These are phyloP conservation scores for Solanum corneliomulleri DNA, from an alignment of 257 asterid genomes.

Conservation along the genomic window DNA sequence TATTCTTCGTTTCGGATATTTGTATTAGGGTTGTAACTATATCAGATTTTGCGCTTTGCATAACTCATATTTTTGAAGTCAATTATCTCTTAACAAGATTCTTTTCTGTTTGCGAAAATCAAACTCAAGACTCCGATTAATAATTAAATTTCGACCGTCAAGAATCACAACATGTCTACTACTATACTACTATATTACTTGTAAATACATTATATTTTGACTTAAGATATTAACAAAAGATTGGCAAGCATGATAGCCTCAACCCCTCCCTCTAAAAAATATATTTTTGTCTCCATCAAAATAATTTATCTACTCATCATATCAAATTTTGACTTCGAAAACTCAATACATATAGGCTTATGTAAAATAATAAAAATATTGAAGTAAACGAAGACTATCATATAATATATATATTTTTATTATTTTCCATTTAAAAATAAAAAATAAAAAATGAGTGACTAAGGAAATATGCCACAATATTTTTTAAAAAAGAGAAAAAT, in stretches of 20 bases:
- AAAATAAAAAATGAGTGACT: neutral
- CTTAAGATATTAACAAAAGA: neutral
- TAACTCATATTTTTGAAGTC: neutral
- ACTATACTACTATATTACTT: neutral
- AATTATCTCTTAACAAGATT: neutral
- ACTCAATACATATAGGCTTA: neutral
- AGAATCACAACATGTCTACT: neutral
- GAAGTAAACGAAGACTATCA: neutral
- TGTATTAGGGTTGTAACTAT: neutral
- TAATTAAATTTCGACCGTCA: neutral
- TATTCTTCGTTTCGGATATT: accelerated
- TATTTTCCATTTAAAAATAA: neutral
- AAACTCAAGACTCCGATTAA: neutral
- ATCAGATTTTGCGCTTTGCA: accelerated
- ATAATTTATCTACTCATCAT: neutral
- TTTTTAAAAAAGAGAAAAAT: neutral
- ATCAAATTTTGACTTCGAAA: neutral
- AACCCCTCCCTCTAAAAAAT: neutral
- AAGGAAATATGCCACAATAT: neutral
- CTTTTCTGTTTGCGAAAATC: neutral
- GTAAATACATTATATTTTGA: neutral
- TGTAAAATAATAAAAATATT: neutral
- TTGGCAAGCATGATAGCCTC: neutral
- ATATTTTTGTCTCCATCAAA: neutral
- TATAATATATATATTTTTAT: neutral